Percentiles rank a stretch among this genome's conserved stretches.
phyloP scores from a whole-genome alignment of 1,284 basidiomycete species.

The Porphyrellus sp. region DNA sequence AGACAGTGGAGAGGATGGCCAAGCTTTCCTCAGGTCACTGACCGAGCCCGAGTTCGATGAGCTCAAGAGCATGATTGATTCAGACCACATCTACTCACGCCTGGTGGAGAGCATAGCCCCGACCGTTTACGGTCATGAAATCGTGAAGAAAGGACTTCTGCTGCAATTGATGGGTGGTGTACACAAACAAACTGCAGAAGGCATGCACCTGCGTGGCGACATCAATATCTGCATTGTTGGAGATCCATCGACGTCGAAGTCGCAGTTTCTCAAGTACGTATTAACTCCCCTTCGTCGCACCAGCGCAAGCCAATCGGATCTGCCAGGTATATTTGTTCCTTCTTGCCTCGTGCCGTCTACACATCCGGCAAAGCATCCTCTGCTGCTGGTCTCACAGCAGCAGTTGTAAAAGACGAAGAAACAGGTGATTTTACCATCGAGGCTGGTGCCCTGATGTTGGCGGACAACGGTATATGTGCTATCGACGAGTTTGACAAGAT shows the following conservation, averaged over 20 bases:
- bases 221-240: slow-evolving; percentile 99
- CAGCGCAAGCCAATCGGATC: background rate
- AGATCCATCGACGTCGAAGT: slow-evolving; percentile 95
- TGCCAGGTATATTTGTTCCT: slow-evolving; percentile 95
- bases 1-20: slow-evolving; percentile 70
- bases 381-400: slow-evolving; percentile 97
- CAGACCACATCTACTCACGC: slow-evolving; percentile 91
- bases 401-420: slow-evolving; percentile 98
- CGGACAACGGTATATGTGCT: slow-evolving; percentile 98
- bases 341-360: slow-evolving; percentile 97
- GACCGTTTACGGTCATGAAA: slow-evolving; percentile 97
- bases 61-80: slow-evolving; percentile 89
- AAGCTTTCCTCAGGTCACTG: slow-evolving; percentile 82
- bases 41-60: slow-evolving; percentile 96
- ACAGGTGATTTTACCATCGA: slow-evolving; percentile 99
- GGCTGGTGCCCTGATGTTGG: slow-evolving; percentile 97
- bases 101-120: slow-evolving; percentile 95
- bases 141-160: slow-evolving; percentile 97
- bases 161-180: slow-evolving; percentile 99
- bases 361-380: slow-evolving; percentile 99
- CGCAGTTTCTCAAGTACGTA: slow-evolving; percentile 94
- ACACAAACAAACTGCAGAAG: slow-evolving; percentile 94
- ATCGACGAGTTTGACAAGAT: slow-evolving; percentile 99
- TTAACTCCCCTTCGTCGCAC: background rate
- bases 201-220: slow-evolving; percentile 96